Base-by-base conservation (phyloP, 345 rosid species). In the Clausena lansium region DNA sequence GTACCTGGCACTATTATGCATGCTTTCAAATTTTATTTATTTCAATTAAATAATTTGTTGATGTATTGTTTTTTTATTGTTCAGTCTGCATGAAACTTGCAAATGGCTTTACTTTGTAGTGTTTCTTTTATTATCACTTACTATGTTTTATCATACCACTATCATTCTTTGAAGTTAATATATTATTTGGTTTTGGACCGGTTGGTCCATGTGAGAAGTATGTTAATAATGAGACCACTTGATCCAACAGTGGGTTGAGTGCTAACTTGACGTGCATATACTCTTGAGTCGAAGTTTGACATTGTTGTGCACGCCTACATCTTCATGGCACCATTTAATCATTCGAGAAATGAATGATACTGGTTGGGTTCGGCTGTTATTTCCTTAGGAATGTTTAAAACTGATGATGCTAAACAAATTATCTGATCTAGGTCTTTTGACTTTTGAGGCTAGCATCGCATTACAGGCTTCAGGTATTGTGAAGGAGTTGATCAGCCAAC, bases 371-470 rank as follows among this genome's bases (percentile, higher is more conserved):
- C 32, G 22, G 50, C 28, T 17, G 52, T 39, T 74, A 20, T 2
- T 41, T 28, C 15, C 20, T 19, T 47, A 27, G 55, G 28, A 35
- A 25, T 81, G 67, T 77, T 60, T 13, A 65, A 71, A 78, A 67
- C 59, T 66, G 4, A 54, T 35, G 32, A 28, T 35, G 17, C 61
- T 47, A 67, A 57, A 64, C 50, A 76, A 64, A 25, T 84, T 71
- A n/a, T 81, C 33, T 84, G 76, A 25, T 81, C 38, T 79, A 95
- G 99, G 94, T 81, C 91, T 92, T 86, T 80, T 93, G 83, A 85
- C 79, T 81, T 88, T 81, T 45, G 85, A 79, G 80, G 85, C 84
- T 52, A 80, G 80, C 27, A 69, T 76, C 78, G 91, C 99, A 83
- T 86, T 91, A 36, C 87, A 84, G 75, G 90, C 92, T 78, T 86